Conservation (phyloP, 2,329 filamentous ascomycete species). For the Fusarium algeriense region DNA sequence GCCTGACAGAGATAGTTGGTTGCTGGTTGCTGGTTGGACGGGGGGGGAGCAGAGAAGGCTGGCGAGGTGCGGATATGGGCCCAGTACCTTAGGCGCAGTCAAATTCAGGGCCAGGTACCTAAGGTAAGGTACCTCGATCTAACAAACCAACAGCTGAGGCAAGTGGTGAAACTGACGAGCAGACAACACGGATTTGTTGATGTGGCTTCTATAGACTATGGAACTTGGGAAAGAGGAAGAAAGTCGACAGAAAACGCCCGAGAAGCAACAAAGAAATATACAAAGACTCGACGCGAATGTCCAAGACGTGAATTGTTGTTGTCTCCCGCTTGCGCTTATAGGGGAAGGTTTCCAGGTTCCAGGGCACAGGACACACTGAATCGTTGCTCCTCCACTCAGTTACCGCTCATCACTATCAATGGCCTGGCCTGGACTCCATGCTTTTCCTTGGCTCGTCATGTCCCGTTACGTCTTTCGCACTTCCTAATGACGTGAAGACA, state of each 20-base stretch:
- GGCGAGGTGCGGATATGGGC: constrained; percentile 1
- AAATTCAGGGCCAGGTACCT: neutral
- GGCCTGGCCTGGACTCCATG: constrained; percentile 14
- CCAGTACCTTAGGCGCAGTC: constrained; percentile 16
- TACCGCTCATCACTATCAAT: neutral
- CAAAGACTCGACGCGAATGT: neutral
- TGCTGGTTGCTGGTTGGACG: constrained; percentile 19
- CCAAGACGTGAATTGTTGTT: constrained; percentile 9
- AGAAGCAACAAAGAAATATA: neutral
- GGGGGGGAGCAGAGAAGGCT: constrained; percentile 21
- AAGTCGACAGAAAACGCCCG: neutral
- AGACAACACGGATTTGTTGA: constrained; percentile 12
- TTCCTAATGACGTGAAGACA: constrained; percentile 5
- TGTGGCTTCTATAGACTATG: neutral
- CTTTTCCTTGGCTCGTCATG: constrained; percentile 17
- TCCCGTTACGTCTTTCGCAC: neutral
- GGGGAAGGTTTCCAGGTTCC: neutral
- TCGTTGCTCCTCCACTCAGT: constrained; percentile 22
- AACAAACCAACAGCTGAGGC: constrained; percentile 16
- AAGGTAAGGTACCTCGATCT: neutral
- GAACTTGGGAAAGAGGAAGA: neutral
- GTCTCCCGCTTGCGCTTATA: neutral
- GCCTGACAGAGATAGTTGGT: constrained; percentile 21
- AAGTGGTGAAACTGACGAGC: constrained; percentile 3
- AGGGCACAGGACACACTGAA: constrained; percentile 22